These are phyloP conservation scores for Heritiera littoralis DNA, from an alignment of 345 rosid genomes.

Conservation along the genomic window DNA sequence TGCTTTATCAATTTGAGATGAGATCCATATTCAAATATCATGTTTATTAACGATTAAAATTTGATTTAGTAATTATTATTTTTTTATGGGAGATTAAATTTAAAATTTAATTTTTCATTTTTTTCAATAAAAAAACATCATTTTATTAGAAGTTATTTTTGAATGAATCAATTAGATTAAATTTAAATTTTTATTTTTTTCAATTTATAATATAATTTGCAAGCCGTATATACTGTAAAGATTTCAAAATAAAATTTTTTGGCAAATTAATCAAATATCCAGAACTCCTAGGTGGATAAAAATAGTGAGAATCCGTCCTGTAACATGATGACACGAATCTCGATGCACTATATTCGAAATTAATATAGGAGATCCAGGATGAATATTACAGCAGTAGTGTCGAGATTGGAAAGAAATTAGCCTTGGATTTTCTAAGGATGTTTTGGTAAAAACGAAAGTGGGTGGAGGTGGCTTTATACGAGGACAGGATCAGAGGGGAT, in stretches of 20 bases:
- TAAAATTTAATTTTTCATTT: too few species aligned
- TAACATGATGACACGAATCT: neutral
- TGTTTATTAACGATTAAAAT: too few species aligned
- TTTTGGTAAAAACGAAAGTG: neutral
- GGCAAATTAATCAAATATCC: neutral
- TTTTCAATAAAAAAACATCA: too few species aligned
- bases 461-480: conserved; percentile 13
- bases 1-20: neutral
- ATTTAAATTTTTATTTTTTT: too few species aligned
- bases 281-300: neutral
- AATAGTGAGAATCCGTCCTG: neutral
- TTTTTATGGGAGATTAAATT: too few species aligned
- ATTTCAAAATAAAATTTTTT: neutral
- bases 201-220: too few species aligned
- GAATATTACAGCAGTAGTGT: neutral
- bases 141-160: too few species aligned
- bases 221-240: neutral
- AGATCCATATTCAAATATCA: too few species aligned
- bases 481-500: conserved; percentile 23
- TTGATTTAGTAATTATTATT: too few species aligned
- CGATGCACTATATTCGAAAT: neutral
- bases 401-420: neutral
- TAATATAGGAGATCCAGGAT: neutral
- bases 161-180: too few species aligned
- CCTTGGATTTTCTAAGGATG: neutral